phyloP scores from a whole-genome alignment of 306 rosid genomes.

The Prunus mume region DNA sequence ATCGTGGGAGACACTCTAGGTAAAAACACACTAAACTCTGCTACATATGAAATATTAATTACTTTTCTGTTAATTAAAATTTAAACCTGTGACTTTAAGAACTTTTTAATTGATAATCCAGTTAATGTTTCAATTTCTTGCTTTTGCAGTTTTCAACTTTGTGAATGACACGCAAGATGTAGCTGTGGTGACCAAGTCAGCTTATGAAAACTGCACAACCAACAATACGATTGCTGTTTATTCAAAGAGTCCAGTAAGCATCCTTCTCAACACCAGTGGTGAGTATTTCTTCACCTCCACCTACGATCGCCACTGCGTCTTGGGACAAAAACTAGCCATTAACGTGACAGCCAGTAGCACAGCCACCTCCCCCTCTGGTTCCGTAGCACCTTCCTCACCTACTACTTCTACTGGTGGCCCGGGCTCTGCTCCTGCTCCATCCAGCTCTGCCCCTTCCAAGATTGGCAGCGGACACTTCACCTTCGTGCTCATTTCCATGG shows the following conservation, averaged over 20 bases:
- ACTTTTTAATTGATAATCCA: background rate
- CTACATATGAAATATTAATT: background rate
- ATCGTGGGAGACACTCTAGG: constrained; percentile 47
- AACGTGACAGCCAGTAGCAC: constrained; percentile 34
- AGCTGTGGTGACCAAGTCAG: constrained; percentile 47
- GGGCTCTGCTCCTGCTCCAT: constrained; percentile 19
- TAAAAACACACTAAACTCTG: background rate
- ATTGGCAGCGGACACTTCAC: constrained; percentile 21
- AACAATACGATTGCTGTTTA: constrained; percentile 25
- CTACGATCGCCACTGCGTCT: constrained; percentile 32
- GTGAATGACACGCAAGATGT: constrained; percentile 39
- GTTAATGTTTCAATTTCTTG: background rate
- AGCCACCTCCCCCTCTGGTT: constrained; percentile 17
- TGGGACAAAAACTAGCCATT: constrained; percentile 52
- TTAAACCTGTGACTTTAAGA: background rate
- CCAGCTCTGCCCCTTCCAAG: constrained; percentile 28
- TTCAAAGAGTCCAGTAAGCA: constrained; percentile 31
- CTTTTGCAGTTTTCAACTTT: constrained; percentile 46
- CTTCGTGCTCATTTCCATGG: constrained; percentile 23
- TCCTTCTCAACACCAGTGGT: constrained; percentile 31
- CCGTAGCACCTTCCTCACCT: background rate
- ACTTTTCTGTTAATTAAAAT: background rate
- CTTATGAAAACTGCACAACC: constrained; percentile 39
- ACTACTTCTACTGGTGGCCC: background rate
- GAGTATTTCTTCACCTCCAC: constrained; percentile 55